Evolutionary conservation across 768 basidiomycete genomes (phyloP).

Genomic region (Udeniomyces megalosporus): DNA sequence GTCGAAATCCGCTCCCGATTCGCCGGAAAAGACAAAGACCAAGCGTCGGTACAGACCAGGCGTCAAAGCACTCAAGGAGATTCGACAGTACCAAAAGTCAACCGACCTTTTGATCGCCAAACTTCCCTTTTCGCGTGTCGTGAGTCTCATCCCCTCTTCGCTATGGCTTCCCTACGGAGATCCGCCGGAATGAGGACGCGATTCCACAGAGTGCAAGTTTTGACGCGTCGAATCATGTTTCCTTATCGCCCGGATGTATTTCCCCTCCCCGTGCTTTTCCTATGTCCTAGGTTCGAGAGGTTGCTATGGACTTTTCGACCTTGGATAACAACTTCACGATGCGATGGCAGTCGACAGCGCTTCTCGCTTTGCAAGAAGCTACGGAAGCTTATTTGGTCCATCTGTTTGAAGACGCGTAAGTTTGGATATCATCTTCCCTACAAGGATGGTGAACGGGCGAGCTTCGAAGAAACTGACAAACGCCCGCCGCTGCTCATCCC

Average conservation of each 20-base stretch:
- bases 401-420: slow-evolving; percentile 95
- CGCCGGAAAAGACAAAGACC: slow-evolving; percentile 20
- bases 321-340: slow-evolving; percentile 38
- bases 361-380: slow-evolving; percentile 88
- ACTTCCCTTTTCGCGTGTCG: slow-evolving; percentile 81
- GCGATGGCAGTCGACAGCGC: slow-evolving; percentile 89
- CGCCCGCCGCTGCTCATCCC: no score
- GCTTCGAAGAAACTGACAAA: not conserved
- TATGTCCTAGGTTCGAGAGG: slow-evolving; percentile 66
- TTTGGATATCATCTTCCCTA: slow-evolving; percentile 21
- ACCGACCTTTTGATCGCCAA: slow-evolving; percentile 76
- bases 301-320: slow-evolving; percentile 73
- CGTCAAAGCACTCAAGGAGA: slow-evolving; percentile 76
- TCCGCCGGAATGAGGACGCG: not conserved
- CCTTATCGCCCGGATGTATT: not conserved
- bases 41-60: slow-evolving; percentile 71
- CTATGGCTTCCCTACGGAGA: no score
- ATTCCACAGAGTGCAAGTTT: no score
- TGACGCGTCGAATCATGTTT: no score
- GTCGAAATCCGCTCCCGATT: not conserved
- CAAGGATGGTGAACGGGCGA: not conserved
- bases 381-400: slow-evolving; percentile 90
- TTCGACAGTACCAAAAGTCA: slow-evolving; percentile 83
- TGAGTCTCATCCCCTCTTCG: slow-evolving; percentile 36
- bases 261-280: not conserved